phyloP scores from a whole-genome alignment of 768 basidiomycete species.

The Amanita pallidorosea region DNA sequence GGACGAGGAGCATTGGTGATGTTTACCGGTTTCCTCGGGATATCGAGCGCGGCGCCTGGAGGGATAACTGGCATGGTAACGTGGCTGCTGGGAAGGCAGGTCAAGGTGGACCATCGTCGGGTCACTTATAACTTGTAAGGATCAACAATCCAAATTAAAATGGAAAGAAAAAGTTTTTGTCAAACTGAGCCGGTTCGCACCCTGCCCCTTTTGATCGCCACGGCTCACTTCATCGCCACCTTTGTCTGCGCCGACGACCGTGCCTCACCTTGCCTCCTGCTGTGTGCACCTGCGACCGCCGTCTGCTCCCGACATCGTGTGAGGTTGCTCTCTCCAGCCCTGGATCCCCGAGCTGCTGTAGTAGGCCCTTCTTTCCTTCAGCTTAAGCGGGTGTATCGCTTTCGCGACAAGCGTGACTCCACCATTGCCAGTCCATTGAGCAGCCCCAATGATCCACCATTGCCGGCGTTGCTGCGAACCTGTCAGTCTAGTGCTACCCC shows the following conservation, averaged over 20 bases:
- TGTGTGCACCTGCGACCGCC: not conserved
- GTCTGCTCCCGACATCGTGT: not conserved
- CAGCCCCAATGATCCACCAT: no score
- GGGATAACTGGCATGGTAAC: constrained; percentile 6
- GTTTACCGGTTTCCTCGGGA: constrained; percentile 10
- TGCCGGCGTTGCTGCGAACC: no score
- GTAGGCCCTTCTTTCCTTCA: no score
- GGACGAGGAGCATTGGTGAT: constrained; percentile 13
- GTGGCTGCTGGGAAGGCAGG: not conserved
- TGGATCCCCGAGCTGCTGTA: no score
- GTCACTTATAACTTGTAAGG: not conserved
- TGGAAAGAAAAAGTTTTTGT: not conserved
- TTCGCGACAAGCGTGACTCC: not conserved
- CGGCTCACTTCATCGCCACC: not conserved
- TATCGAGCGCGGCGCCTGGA: constrained; percentile 6
- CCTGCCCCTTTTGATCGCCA: not conserved
- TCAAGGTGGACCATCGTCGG: not conserved
- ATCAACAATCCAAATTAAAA: not conserved
- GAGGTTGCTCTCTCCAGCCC: not conserved
- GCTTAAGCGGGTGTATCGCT: no score
- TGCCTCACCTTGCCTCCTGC: not conserved
- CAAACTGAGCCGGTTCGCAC: not conserved
- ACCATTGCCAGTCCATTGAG: no score
- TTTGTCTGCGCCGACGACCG: not conserved
- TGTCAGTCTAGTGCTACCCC: no score